Conservation (phyloP, 2,329 filamentous ascomycete genomes). For the Akanthomyces uredinophilus region DNA sequence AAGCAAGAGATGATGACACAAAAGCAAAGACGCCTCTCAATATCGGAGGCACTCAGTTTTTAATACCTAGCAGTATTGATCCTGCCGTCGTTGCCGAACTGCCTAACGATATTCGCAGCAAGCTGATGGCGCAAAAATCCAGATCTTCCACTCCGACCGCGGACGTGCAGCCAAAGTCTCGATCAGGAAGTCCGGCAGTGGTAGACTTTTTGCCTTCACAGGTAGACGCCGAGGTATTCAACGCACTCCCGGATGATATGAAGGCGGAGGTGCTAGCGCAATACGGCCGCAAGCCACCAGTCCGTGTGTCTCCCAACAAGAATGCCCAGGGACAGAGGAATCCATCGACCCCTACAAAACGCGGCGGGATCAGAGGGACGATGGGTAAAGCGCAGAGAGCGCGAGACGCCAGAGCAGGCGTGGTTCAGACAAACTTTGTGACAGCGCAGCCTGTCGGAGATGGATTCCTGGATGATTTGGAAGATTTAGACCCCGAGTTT, state of each 20-base stretch:
- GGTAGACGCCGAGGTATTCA: slow-evolving; percentile 78
- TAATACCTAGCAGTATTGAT: slow-evolving; percentile 80
- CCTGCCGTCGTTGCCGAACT: slow-evolving; percentile 76
- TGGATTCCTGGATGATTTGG: slow-evolving; percentile 27
- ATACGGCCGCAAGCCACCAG: slow-evolving; percentile 47
- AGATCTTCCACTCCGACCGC: slow-evolving; percentile 18
- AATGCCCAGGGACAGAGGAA: slow-evolving; percentile 47
- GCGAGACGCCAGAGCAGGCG: slow-evolving; percentile 49
- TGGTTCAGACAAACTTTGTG: slow-evolving; percentile 71
- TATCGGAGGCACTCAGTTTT: slow-evolving; percentile 81
- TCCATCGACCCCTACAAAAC: slow-evolving; percentile 61
- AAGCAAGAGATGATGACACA: slow-evolving; percentile 43
- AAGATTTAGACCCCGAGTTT: slow-evolving; percentile 63
- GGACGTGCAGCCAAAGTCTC: slow-evolving; percentile 27
- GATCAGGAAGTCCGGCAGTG: slow-evolving; percentile 37
- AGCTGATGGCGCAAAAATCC: slow-evolving; percentile 57
- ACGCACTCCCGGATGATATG: slow-evolving; percentile 78
- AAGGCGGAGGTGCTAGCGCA: slow-evolving; percentile 75
- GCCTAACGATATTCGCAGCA: slow-evolving; percentile 74
- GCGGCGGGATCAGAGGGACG: slow-evolving; percentile 39
- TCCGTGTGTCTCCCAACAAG: slow-evolving; percentile 52
- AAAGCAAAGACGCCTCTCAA: slow-evolving; percentile 67
- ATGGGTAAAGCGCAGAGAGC: slow-evolving; percentile 46
- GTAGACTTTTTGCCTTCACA: slow-evolving; percentile 60
- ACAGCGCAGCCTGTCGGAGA: slow-evolving; percentile 31